phyloP scores from a whole-genome alignment of 1,284 basidiomycete species.

The Hypsizygus ulmarius region DNA sequence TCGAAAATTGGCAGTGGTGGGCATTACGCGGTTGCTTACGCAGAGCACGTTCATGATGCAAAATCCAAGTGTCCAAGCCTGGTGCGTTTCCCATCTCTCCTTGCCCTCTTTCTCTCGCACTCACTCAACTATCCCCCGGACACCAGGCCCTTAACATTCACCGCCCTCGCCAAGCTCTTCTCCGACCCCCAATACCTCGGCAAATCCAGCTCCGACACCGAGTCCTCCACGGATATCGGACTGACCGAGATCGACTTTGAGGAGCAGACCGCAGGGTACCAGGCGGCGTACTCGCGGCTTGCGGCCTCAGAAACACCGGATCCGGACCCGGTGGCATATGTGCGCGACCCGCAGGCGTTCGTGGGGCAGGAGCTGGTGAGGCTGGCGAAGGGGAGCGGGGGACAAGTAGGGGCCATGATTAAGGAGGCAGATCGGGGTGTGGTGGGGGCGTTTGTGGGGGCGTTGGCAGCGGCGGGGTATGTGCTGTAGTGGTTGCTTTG shows the following conservation, averaged over 20 bases:
- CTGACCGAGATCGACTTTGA: conserved; percentile 85
- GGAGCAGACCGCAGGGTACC: conserved; percentile 87
- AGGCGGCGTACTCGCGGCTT: conserved; percentile 88
- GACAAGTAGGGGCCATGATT: conserved; percentile 36
- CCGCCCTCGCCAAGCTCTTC: conserved; percentile 78
- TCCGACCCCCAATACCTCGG: conserved; percentile 69
- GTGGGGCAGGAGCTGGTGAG: conserved; percentile 44
- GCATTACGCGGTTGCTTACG: conserved; percentile 78
- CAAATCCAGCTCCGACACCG: conserved; percentile 46
- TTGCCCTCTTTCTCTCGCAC: not conserved
- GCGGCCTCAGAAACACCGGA: conserved; percentile 70
- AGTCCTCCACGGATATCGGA: conserved; percentile 61
- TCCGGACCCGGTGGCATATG: conserved; percentile 60
- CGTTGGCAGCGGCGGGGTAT: conserved; percentile 40
- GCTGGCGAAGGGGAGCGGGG: conserved; percentile 29
- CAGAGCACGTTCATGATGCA: conserved; percentile 68
- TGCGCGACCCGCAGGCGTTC: conserved; percentile 53
- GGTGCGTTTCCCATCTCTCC: conserved; percentile 48
- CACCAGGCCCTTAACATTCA: conserved; percentile 65
- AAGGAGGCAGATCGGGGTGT: conserved; percentile 32
- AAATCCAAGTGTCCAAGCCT: conserved; percentile 60
- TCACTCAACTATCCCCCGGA: not conserved
- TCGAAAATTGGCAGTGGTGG: conserved; percentile 84
- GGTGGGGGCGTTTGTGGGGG: conserved; percentile 43
- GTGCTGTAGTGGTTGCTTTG: no score